A percentile compares a stretch with the other conserved stretches of the same genome.
phyloP scores from a whole-genome alignment of 1,139 yeast species.

The Candida gigantensis region DNA sequence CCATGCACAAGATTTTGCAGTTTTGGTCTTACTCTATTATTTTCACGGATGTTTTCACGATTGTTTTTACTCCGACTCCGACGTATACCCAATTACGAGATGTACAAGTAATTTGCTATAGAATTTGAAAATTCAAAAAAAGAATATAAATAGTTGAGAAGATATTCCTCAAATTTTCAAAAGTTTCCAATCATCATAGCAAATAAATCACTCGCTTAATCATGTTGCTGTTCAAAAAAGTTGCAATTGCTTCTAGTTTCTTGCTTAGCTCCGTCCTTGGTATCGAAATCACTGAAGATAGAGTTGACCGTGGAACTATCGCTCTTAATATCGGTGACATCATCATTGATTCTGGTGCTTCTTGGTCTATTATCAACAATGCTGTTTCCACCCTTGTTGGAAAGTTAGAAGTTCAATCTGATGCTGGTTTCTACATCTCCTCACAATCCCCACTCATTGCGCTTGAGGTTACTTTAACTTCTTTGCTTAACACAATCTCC shows the following conservation, averaged over 20 bases:
- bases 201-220: too few species aligned
- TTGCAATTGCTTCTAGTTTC: not conserved
- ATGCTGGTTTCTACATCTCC: conserved; percentile 25
- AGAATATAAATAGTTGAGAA: too few species aligned
- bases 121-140: too few species aligned
- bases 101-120: too few species aligned
- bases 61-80: too few species aligned
- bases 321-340: conserved; percentile 24
- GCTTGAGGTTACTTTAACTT: conserved; percentile 1
- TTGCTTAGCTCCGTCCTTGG: not conserved
- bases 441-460: not conserved
- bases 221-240: not conserved
- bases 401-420: conserved; percentile 17
- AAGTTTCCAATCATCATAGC: too few species aligned
- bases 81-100: too few species aligned
- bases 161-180: too few species aligned
- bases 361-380: conserved; percentile 33
- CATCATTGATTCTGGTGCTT: conserved; percentile 25
- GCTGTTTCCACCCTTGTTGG: conserved; percentile 24
- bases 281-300: not conserved
- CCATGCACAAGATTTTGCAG: too few species aligned
- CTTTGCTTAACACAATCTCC: conserved; percentile 12
- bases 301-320: conserved; percentile 17
- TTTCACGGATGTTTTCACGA: too few species aligned
- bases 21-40: too few species aligned